phyloP scores from a whole-genome alignment of 306 rosid species.

The Sechiopsis laciniata region DNA sequence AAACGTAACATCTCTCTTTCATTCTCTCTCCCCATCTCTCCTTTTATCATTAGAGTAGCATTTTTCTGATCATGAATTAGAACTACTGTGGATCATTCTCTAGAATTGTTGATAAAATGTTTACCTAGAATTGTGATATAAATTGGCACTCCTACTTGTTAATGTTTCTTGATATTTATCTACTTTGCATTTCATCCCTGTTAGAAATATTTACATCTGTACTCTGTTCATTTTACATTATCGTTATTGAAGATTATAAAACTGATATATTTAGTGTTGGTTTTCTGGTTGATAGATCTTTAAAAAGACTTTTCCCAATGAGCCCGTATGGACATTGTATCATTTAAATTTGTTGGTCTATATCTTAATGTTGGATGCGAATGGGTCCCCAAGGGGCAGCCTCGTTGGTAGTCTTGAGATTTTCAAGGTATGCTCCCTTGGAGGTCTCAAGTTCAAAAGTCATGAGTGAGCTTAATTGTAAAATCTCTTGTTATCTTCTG shows the following conservation, averaged over 20 bases:
- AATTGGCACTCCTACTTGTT: neutral
- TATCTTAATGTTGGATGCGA: neutral
- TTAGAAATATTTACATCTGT: neutral
- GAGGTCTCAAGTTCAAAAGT: too few relatives aligned
- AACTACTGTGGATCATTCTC: neutral
- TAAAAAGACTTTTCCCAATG: neutral
- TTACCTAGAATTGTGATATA: neutral
- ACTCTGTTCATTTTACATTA: neutral
- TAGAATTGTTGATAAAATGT: neutral
- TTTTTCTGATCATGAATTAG: constrained; percentile 5
- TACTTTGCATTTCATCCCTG: neutral
- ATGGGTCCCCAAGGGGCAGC: too few relatives aligned
- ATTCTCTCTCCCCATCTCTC: neutral
- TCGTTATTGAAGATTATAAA: neutral
- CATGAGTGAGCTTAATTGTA: too few relatives aligned
- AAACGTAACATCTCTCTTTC: constrained; percentile 48
- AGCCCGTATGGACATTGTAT: neutral
- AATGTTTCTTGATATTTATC: neutral
- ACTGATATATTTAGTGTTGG: neutral
- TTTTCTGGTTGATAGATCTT: neutral
- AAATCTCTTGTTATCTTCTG: too few relatives aligned
- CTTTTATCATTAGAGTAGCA: neutral
- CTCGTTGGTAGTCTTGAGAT: too few relatives aligned
- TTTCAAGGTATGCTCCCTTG: too few relatives aligned
- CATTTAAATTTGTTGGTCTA: neutral